Percentiles rank a stretch among this genome's conserved stretches.
Conservation (phyloP, 1,284 basidiomycete species). For the Boletellus dicymbophilus region DNA sequence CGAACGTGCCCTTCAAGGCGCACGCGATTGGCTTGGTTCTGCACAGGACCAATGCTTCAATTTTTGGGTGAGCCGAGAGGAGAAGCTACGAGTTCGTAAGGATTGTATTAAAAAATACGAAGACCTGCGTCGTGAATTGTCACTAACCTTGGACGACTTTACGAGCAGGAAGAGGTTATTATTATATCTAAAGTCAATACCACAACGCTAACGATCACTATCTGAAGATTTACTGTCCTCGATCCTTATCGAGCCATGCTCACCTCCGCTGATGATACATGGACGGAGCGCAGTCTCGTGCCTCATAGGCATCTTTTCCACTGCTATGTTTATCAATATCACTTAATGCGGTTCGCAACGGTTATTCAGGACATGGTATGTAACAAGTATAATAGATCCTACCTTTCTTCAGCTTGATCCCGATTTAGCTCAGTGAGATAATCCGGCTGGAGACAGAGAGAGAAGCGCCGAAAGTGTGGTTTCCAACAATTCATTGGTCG, state of each 20-base stretch:
- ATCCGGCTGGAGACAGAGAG: slow-evolving; percentile 59
- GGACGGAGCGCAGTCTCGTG: slow-evolving; percentile 39
- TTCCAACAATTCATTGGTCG: slow-evolving; percentile 52
- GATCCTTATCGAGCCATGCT: slow-evolving; percentile 72
- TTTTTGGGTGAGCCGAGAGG: slow-evolving; percentile 35
- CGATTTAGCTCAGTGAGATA: slow-evolving; percentile 52
- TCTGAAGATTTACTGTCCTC: slow-evolving; percentile 57
- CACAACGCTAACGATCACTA: slow-evolving; percentile 4
- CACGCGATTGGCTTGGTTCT: slow-evolving; percentile 55
- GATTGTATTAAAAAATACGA: slow-evolving; percentile 41
- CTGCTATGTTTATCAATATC: slow-evolving; percentile 76
- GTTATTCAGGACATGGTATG: slow-evolving; percentile 49
- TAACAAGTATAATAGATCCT: slow-evolving; percentile 30
- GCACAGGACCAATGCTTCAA: slow-evolving; percentile 41
- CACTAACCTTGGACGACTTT: slow-evolving; percentile 47
- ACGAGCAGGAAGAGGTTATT: slow-evolving; percentile 52
- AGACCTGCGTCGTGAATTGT: slow-evolving; percentile 42
- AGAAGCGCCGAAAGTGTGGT: slow-evolving; percentile 60
- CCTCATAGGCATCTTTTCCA: slow-evolving; percentile 68
- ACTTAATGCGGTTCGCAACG: slow-evolving; percentile 56
- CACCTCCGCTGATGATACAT: slow-evolving; percentile 43
- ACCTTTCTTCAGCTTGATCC: slow-evolving; percentile 15
- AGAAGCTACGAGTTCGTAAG: slow-evolving; percentile 35
- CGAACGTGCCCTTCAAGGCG: slow-evolving; percentile 44
- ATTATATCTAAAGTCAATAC: background rate